A percentile compares a stretch with the other conserved stretches of the same genome.
These are phyloP conservation scores for Chlamydomonas asymmetrica DNA, from an alignment of 139 green algal species.

Conservation along the genomic window DNA sequence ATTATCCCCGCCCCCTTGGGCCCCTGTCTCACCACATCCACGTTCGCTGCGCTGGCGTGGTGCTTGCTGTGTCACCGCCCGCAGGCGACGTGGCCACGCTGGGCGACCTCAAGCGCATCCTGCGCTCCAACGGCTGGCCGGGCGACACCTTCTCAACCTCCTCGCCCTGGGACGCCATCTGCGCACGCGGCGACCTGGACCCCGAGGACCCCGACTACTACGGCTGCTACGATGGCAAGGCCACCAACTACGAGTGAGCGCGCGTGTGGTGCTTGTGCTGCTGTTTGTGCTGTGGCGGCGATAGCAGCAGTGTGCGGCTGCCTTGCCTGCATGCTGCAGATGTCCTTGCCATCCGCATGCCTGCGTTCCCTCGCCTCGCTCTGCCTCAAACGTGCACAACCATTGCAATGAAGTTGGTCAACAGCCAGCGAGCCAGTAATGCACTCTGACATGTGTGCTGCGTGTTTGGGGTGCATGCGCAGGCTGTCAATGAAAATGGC, in stretches of 20 bases:
- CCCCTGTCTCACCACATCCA: too few species aligned
- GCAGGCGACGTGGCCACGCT: slow-evolving; percentile 37
- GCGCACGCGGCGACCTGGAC: slow-evolving; percentile 65
- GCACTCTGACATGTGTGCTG: background rate
- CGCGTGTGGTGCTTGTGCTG: too few species aligned
- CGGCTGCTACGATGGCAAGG: slow-evolving; percentile 75
- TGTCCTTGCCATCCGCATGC: too few species aligned
- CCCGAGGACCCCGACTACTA: slow-evolving; percentile 28
- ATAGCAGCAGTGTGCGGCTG: background rate
- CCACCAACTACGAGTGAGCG: slow-evolving; percentile 26
- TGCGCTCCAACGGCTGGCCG: slow-evolving; percentile 73
- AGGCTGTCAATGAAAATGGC: slow-evolving; percentile 44
- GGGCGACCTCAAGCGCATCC: slow-evolving; percentile 50
- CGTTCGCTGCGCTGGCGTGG: background rate
- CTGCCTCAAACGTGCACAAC: background rate
- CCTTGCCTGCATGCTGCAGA: background rate
- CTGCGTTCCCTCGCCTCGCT: too few species aligned
- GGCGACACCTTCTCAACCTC: slow-evolving; percentile 20
- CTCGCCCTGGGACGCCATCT: slow-evolving; percentile 58
- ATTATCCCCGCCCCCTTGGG: too few species aligned
- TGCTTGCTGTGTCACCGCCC: background rate
- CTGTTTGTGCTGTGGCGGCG: background rate
- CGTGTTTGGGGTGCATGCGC: background rate
- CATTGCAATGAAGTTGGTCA: background rate
- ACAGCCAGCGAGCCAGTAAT: background rate